phyloP scores from a whole-genome alignment of 805 yeast species.

The Pichia rugopelliculosa region DNA sequence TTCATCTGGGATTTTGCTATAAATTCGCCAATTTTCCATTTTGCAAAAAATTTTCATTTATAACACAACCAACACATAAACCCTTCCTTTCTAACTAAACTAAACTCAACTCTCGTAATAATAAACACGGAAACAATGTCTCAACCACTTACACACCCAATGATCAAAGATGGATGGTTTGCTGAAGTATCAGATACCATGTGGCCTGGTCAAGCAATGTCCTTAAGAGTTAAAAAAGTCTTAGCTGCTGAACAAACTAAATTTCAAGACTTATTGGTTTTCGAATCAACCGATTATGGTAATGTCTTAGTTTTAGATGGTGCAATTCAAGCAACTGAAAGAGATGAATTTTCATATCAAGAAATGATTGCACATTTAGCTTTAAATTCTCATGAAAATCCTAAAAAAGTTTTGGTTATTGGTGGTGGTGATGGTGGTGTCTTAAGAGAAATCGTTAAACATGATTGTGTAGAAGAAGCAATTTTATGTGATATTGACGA shows the following conservation, averaged over 20 bases:
- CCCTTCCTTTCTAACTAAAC: too few relatives aligned
- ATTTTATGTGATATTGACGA: conserved; percentile 93
- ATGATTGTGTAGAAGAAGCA: conserved; percentile 78
- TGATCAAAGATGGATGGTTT: conserved; percentile 88
- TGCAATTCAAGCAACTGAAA: conserved; percentile 92
- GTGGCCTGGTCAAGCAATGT: conserved; percentile 99
- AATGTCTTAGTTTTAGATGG: conserved; percentile 92
- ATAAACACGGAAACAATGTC: too few relatives aligned
- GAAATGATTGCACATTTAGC: conserved; percentile 97
- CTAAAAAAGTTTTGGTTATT: conserved; percentile 86
- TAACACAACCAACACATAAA: too few relatives aligned
- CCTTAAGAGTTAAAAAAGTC: conserved; percentile 78
- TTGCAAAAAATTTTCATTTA: too few relatives aligned
- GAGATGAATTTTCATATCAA: conserved; percentile 96
- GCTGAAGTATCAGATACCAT: conserved; percentile 89
- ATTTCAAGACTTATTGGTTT: conserved; percentile 90
- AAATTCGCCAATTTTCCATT: too few relatives aligned
- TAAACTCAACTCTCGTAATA: too few relatives aligned
- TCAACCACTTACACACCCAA: conserved; percentile 44
- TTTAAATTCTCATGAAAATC: conserved; percentile 87
- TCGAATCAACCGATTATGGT: conserved; percentile 90
- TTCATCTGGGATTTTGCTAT: too few relatives aligned
- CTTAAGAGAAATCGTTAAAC: conserved; percentile 88
- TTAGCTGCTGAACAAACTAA: conserved; percentile 78
- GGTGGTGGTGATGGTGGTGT: conserved; percentile 99